phyloP scores from a whole-genome alignment of 2,329 filamentous ascomycete species.

The Epichloe festucae region DNA sequence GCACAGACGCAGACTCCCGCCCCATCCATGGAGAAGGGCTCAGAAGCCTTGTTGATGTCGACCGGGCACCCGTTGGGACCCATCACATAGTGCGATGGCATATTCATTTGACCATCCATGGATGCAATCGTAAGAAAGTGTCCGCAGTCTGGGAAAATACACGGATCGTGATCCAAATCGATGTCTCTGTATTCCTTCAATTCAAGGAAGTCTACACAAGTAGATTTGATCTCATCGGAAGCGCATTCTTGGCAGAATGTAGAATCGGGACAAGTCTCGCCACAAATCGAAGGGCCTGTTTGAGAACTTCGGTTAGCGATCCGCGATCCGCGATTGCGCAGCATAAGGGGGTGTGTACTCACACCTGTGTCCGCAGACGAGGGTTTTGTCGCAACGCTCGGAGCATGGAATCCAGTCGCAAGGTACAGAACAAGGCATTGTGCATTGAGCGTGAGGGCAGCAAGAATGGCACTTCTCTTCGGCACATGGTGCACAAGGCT shows the following conservation, averaged over 20 bases:
- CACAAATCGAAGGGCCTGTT: slow-evolving; percentile 43
- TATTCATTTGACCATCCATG: slow-evolving; percentile 48
- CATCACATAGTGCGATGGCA: slow-evolving; percentile 35
- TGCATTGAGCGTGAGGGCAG: slow-evolving; percentile 39
- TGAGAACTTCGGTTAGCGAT: too few relatives aligned
- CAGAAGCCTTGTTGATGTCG: slow-evolving; percentile 21
- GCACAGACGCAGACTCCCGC: slow-evolving; percentile 41
- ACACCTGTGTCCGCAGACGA: slow-evolving; percentile 51
- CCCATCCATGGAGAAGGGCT: slow-evolving; percentile 32
- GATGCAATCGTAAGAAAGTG: slow-evolving; percentile 48
- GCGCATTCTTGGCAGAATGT: slow-evolving; percentile 46
- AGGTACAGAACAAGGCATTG: slow-evolving; percentile 51
- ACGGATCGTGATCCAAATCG: slow-evolving; percentile 45
- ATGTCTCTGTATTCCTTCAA: slow-evolving; percentile 41
- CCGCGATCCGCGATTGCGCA: too few relatives aligned
- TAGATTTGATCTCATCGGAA: slow-evolving; percentile 27
- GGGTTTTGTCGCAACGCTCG: slow-evolving; percentile 36
- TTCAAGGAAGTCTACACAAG: slow-evolving; percentile 43
- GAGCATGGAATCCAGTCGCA: slow-evolving; percentile 56
- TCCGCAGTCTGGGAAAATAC: slow-evolving; percentile 48
- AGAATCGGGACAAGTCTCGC: slow-evolving; percentile 43
- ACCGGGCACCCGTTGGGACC: slow-evolving; percentile 21
- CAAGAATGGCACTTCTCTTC: slow-evolving; percentile 38
- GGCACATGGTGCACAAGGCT: slow-evolving; percentile 50
- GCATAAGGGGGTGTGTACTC: slow-evolving; percentile 2